Evolutionary conservation across 2,329 filamentous ascomycete genomes (phyloP), one percentile per base, ranked within the genome.

Genomic region (Alternaria alternata): DNA sequence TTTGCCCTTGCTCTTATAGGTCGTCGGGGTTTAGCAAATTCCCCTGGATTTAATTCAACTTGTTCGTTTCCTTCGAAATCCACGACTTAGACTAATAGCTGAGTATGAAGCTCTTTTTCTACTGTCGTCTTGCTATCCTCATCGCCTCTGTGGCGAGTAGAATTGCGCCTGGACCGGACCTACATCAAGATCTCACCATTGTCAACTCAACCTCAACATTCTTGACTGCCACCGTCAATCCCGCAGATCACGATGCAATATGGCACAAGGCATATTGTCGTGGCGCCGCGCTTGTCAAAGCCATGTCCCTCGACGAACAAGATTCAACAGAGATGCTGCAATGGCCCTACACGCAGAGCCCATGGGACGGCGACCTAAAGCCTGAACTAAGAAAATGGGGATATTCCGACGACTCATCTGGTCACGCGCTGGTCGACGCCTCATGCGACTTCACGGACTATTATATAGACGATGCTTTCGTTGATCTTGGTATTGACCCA

Each of bases 321-420:
- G 24, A 26, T 2, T 26, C 24, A 26, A 26, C 24, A 2, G 2
- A 2, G 24, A 26, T 26, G 24, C 24, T 26, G 7, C 30, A 20
- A 7, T 54, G 54, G 54, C 59, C 59, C 2, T 58, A 58, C 22
- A 54, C 54, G 7, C 54, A 61, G 30, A 47, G 38, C 18, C 49
- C 54, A 2, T 65, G 57, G 56, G 43, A 55, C 14, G 59, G 62
- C 8, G 43, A 51, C 5, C 47, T 63, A 18, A 30, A 59, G 12
- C 20, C 7, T 14, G 59, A 64, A 30, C 54, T 61, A n/a, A 56
- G 28, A 7, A 43, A 43, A 20, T 65, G 59, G 59, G 64, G 59
- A 3, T 65, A 61, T 16, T 28, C 22, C n/a, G 61, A 64, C 7
- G 24, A 42, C 16, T n/a, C n/a, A n/a, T n/a, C n/a, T n/a, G n/a